Percentiles rank a stretch among this genome's conserved stretches.
Evolutionary conservation across 306 rosid genomes (phyloP).

Genomic region (Mimosa pudica): DNA sequence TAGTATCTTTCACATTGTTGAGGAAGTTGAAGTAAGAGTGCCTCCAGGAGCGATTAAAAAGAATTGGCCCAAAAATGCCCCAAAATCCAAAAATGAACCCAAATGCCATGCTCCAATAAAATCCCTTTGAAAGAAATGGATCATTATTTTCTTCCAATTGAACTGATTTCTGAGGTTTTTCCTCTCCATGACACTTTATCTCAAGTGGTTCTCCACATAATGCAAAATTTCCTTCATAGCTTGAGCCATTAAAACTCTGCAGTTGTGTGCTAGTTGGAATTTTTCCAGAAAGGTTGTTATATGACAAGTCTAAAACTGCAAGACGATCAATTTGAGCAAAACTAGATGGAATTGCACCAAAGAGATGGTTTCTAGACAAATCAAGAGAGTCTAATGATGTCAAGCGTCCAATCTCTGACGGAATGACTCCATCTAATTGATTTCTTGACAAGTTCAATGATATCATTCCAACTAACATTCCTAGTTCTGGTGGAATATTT

Average conservation of each 20-base stretch:
- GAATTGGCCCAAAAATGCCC: neutral
- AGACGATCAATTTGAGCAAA: slow-evolving; percentile 25
- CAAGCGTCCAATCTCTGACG: slow-evolving; percentile 5
- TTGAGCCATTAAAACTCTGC: neutral
- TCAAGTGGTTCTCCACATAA: slow-evolving; percentile 10
- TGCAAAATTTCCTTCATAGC: neutral
- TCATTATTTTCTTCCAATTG: neutral
- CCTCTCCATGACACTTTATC: neutral
- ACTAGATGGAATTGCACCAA: slow-evolving; percentile 4
- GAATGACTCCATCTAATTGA: neutral
- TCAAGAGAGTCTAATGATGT: slow-evolving; percentile 22
- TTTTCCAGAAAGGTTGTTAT: neutral
- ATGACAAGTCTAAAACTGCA: neutral
- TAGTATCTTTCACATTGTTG: neutral
- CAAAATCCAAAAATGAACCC: slow-evolving; percentile 30
- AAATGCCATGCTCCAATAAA: slow-evolving; percentile 7
- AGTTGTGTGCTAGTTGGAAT: neutral
- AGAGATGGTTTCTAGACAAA: slow-evolving; percentile 26
- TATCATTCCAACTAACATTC: neutral
- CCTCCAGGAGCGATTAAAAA: slow-evolving; percentile 11
- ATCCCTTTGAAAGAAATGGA: neutral
- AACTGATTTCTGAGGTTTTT: neutral
- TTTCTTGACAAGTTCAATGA: slow-evolving; percentile 39
- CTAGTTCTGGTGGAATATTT: slow-evolving; percentile 10
- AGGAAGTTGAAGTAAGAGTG: slow-evolving; percentile 10